phyloP scores from a whole-genome alignment of 1,284 basidiomycete species.

The Leccinum griseonigrum region DNA sequence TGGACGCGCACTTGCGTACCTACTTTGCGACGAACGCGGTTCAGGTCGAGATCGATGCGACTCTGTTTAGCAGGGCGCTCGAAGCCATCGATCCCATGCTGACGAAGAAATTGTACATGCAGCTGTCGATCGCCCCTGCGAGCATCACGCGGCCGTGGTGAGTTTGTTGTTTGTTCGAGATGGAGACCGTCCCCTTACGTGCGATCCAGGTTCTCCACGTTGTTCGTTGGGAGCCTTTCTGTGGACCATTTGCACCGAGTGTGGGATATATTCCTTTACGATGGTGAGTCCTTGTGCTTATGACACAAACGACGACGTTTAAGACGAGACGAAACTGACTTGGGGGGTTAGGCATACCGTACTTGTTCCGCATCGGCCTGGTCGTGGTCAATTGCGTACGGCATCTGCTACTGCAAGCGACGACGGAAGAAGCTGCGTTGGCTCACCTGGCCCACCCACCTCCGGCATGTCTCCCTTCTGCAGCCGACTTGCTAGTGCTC shows the following conservation, averaged over 20 bases:
- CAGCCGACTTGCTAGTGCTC: slow-evolving; percentile 62
- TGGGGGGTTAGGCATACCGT: slow-evolving; percentile 62
- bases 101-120: slow-evolving; percentile 66
- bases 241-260: slow-evolving; percentile 73
- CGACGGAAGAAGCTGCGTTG: slow-evolving; percentile 49
- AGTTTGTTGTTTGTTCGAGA: slow-evolving; percentile 15
- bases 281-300: slow-evolving; percentile 53
- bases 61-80: slow-evolving; percentile 74
- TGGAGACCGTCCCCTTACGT: not conserved
- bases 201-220: slow-evolving; percentile 55
- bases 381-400: slow-evolving; percentile 70
- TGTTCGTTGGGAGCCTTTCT: slow-evolving; percentile 81
- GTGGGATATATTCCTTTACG: slow-evolving; percentile 87
- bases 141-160: slow-evolving; percentile 65
- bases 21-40: slow-evolving; percentile 75
- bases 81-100: slow-evolving; percentile 65
- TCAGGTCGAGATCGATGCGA: slow-evolving; percentile 79
- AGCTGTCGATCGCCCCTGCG: slow-evolving; percentile 56
- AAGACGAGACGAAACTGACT: slow-evolving; percentile 6
- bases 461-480: slow-evolving; percentile 49
- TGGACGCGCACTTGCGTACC: slow-evolving; percentile 76
- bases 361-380: slow-evolving; percentile 78
- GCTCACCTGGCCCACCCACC: slow-evolving; percentile 53
- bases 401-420: slow-evolving; percentile 52
- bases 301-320: not conserved